Base-by-base conservation (phyloP, 2,329 filamentous ascomycete species). In the Diaporthe sp. region DNA sequence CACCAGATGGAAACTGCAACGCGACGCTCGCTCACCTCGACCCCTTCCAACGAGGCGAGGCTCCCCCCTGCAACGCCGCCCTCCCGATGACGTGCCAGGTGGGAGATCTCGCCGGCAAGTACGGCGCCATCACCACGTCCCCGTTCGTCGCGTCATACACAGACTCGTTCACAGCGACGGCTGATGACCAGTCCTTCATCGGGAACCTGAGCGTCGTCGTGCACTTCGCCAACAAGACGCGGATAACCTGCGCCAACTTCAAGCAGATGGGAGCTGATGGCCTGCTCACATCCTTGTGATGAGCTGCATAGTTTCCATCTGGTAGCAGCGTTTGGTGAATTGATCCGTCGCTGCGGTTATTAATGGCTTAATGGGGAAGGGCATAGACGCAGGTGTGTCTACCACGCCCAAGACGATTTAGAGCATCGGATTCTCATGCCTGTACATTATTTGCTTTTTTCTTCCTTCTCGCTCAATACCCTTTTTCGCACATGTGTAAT, bases 31-130 rank as follows among this genome's bases (percentile, higher is more conserved):
- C 86, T 1, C 94, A 96, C 80, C 88, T 95, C 12, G 93, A 96
- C 80, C 94, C 94, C 19, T 94, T 88, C 81, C 81, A 87, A 66
- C 92, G 93, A 68, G 90, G 90, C 77, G 90, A 95, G 80, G 83
- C 82, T 2, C 86, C 91, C 5, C 79, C 88, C 7, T 96, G 94
- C 83, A 86, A 95, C 79, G 54, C 84, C 15, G 78, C 81, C 17
- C 80, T 84, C 9, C 92, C 92, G 9, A 83, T 89, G 76, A 91
- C 90, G 8, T 96, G 94, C 85, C 91, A 96, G 83, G 90, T 94
- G 15, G 94, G 94, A 77, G 94, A 96, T 81, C 86, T 96, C 73
- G 89, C 90, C 78, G 94, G 94, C 81, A 96, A 96, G 85, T 86
- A 93, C 79, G 93, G 93, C 75, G 86, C 87, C 75, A 89, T 94